phyloP scores from a whole-genome alignment of 805 yeast species.

The Tetrapisispora iriomotensis region DNA sequence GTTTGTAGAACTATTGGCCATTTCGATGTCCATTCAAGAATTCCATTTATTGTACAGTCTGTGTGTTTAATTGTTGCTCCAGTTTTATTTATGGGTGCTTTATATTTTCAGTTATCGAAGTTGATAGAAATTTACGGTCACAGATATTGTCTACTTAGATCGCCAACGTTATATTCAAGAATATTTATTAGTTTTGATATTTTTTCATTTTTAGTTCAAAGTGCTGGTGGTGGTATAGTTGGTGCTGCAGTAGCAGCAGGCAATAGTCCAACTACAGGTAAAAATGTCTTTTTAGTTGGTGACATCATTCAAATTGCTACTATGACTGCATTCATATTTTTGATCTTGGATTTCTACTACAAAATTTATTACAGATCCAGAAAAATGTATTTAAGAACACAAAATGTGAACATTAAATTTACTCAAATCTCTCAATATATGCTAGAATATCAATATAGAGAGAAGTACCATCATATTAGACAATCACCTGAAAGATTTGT shows the following conservation, averaged over 20 bases:
- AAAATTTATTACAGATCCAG: constrained; percentile 29
- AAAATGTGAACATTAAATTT: constrained; percentile 8
- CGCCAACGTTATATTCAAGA: constrained; percentile 35
- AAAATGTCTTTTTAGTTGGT: constrained; percentile 59
- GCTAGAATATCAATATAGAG: constrained; percentile 19
- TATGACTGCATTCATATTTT: constrained; percentile 48
- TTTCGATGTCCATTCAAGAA: constrained; percentile 25
- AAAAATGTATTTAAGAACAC: constrained; percentile 14
- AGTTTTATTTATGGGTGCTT: constrained; percentile 75
- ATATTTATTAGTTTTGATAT: constrained; percentile 61
- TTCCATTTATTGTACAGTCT: constrained; percentile 52
- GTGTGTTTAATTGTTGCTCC: constrained; percentile 70
- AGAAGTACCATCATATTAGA: constrained; percentile 22
- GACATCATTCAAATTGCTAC: constrained; percentile 65
- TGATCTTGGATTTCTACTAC: constrained; percentile 40
- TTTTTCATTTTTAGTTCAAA: constrained; percentile 56
- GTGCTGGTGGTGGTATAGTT: constrained; percentile 68
- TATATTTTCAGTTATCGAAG: constrained; percentile 64
- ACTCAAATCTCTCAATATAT: constrained; percentile 13
- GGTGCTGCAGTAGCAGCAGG: constrained; percentile 34
- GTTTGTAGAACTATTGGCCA: constrained; percentile 46
- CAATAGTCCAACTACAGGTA: constrained; percentile 19
- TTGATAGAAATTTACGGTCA: constrained; percentile 52
- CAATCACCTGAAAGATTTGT: constrained; percentile 16
- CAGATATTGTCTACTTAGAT: constrained; percentile 35